Evolutionary conservation across 2,329 filamentous ascomycete species (phyloP), one percentile per base, ranked within the genome.

Genomic region (Ophiocordyceps australis): DNA sequence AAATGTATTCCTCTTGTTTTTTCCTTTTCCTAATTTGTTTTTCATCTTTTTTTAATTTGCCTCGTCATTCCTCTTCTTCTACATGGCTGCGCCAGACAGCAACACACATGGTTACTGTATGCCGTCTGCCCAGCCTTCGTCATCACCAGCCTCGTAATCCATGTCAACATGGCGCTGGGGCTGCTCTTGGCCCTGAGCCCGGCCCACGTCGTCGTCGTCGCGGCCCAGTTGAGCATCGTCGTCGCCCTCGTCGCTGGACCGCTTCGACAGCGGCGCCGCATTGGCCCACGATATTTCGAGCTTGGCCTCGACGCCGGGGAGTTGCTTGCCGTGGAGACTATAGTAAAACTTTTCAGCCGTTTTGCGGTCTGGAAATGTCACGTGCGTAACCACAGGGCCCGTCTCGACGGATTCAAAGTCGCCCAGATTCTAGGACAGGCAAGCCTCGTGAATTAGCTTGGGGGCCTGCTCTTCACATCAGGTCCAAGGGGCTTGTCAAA

Each of bases 261-360:
- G 17, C 12, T 32, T 28, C 14, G 29, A 27, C 6, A 26, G 17
- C n/a, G 34, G 35, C 12, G 46, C 35, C 14, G 38, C 35, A 19
- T 38, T 53, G 14, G 57, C 58, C 79, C 79, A 86, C 1, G 63
- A 47, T 20, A 80, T 45, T 28, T 80, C 71, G 9, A 82, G 55
- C 23, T 63, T 64, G 22, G 65, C 71, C 2, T 60, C 51, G 9
- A 80, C 50, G 6, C 69, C 65, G 0, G 73, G 68, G 21, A 83
- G 65, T 13, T 62, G 51, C 22, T 60, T 59, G 23, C 57, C 57
- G 24, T 63, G 44, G n/a, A 69, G 49, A 16, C 63, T 56, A 38
- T 67, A 65, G 52, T 64, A 66, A 38, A 76, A 74, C 34, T 62
- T 71, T 43, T 86, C 79, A 4, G 76, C 79, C 10, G 74, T 74